Base-by-base conservation (phyloP, 1,139 yeast species). In the Taphrina deformans region DNA sequence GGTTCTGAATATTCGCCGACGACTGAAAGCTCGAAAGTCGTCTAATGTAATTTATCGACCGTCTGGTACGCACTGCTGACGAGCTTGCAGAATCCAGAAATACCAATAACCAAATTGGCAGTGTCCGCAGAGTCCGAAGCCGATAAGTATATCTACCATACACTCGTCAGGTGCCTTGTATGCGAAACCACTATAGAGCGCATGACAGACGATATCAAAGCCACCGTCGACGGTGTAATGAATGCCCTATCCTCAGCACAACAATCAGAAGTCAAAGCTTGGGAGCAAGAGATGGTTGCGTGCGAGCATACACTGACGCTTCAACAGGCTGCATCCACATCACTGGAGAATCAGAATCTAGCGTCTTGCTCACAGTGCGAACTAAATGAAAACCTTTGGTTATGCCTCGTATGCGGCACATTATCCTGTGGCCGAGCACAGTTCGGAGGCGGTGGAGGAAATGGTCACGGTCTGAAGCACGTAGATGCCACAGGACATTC, bases 351-450 rank as follows among this genome's bases (percentile, higher is more conserved):
- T n/a, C 68, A 67, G 48, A 62, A 66, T 45, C 73, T 85, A 16
- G 72, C 80, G 0, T 78, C 83, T 66, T 89, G 97, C 76, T 70
- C 76, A 2, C 77, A 78, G 23, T 92, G 98, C 77, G 93, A 84
- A 0, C 78, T 92, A 69, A 76, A 77, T 40, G 88, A 86, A 70
- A 93, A 93, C 73, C 78, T 93, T 59, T 93, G 99, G 99, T 81
- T 93, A 24, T 93, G 99, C 78, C 78, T 93, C 48, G 83, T 83
- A 51, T 93, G 99, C 80, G 99, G 98, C 0, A 80, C 82, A 52
- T 73, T 91, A 10, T 97, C 97, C 1, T 93, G 99, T 77, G 97
- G 98, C 23, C 81, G 99, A 70, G 86, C 86, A 41, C 99, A 93
- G 75, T 89, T 88, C 72, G 99, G 98, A 35, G 86, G 90, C n/a